phyloP scores from a whole-genome alignment of 2,329 filamentous ascomycete species.

The Sarocladiaceae sp. region DNA sequence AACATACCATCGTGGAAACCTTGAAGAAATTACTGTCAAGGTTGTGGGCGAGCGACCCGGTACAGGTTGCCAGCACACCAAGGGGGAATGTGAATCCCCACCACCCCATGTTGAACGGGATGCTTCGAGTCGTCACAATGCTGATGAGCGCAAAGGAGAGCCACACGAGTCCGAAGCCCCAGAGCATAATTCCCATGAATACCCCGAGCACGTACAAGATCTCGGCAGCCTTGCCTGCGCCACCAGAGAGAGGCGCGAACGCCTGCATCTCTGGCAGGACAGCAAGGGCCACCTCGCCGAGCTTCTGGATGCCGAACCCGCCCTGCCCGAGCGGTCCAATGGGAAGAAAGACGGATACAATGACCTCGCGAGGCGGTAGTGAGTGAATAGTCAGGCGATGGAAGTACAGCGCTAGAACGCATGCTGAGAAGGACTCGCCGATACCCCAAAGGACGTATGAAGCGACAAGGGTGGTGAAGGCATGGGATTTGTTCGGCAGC shows the following conservation, averaged over 20 bases:
- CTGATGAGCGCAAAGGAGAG: constrained; percentile 36
- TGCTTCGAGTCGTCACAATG: constrained; percentile 30
- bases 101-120: constrained; percentile 42
- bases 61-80: constrained; percentile 37
- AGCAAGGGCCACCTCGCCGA: constrained; percentile 40
- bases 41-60: constrained; percentile 31
- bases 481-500: constrained; percentile 46
- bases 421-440: constrained; percentile 51
- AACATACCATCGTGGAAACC: constrained; percentile 28
- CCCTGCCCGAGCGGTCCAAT: constrained; percentile 62
- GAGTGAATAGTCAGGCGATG: constrained; percentile 61
- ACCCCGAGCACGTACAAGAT: constrained; percentile 54
- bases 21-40: constrained; percentile 38
- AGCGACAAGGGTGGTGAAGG: constrained; percentile 54
- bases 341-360: constrained; percentile 62
- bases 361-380: constrained; percentile 58
- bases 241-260: constrained; percentile 37
- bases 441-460: constrained; percentile 66
- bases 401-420: constrained; percentile 62
- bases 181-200: constrained; percentile 35
- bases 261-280: constrained; percentile 31
- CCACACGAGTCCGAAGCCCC: constrained; percentile 39
- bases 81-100: constrained; percentile 43
- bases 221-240: constrained; percentile 23
- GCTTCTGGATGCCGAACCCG: constrained; percentile 50